These are phyloP conservation scores for Aspergillus luchuensis DNA, from an alignment of 2,329 filamentous ascomycete genomes.

Conservation along the genomic window DNA sequence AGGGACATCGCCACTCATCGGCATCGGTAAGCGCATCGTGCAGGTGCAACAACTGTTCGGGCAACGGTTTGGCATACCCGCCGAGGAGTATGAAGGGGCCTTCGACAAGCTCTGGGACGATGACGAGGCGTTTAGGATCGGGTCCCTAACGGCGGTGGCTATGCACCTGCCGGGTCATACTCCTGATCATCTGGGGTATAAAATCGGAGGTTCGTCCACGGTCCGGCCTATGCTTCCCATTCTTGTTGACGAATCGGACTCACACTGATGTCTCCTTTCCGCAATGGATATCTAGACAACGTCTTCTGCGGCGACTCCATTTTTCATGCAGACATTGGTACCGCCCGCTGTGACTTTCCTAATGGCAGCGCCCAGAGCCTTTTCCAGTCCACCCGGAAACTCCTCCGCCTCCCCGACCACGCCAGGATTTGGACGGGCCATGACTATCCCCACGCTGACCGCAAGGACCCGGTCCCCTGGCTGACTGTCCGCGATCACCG, in stretches of 20 bases:
- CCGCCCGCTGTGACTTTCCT: constrained; percentile 59
- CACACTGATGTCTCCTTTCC: too few relatives aligned
- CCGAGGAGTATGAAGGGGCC: constrained; percentile 47
- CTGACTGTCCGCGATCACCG: constrained; percentile 52
- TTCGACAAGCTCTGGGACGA: constrained; percentile 61
- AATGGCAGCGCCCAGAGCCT: constrained; percentile 51
- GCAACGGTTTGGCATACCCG: constrained; percentile 51
- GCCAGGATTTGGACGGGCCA: constrained; percentile 58
- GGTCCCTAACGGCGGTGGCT: constrained; percentile 50
- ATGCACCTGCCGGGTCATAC: constrained; percentile 66
- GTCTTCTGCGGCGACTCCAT: constrained; percentile 59
- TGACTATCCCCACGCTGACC: constrained; percentile 52
- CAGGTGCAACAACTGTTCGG: constrained; percentile 58
- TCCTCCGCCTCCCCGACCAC: constrained; percentile 48
- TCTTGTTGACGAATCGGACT: too few relatives aligned
- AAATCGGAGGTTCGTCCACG: constrained; percentile 54
- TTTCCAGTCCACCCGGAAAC: constrained; percentile 47
- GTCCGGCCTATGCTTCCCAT: too few relatives aligned
- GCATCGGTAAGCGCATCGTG: constrained; percentile 60
- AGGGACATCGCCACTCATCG: constrained; percentile 48
- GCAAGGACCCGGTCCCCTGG: constrained; percentile 42
- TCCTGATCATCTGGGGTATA: constrained; percentile 64
- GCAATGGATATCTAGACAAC: too few relatives aligned
- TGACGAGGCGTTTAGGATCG: constrained; percentile 57
- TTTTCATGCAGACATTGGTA: constrained; percentile 56